Evolutionary conservation across 2,329 filamentous ascomycete species (phyloP), one percentile per base, ranked within the genome.

Genomic region (Talaromyces sp.): DNA sequence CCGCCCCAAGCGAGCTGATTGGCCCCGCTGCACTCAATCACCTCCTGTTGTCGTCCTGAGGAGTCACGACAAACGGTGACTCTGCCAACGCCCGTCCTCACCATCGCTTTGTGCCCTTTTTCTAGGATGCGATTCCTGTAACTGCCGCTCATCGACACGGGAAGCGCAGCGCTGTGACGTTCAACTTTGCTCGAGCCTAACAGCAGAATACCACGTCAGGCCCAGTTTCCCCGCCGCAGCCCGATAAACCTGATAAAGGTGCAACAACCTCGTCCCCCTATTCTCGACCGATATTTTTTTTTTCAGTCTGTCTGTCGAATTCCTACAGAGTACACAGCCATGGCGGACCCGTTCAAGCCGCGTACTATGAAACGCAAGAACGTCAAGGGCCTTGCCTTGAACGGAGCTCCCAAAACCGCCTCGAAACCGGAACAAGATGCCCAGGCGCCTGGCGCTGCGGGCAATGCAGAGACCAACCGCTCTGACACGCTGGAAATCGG

Each of bases 311-410:
- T 28, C 28, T 19, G 25, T 30, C 36, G 11, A 36, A 4, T 4
- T 36, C 1, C 3, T 33, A 7, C 58, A 22, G 69, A 56, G 57
- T 57, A 62, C 54, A 42, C 58, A 57, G 55, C 67, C 66, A 87
- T 87, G 82, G 81, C 82, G 66, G 84, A 88, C 72, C 77, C 79
- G 59, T 87, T 88, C 77, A 84, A 86, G 74, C 81, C 84, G 61
- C 82, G 85, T 74, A 96, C 95, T 64, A 90, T 99, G 88, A 98
- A 97, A 88, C 89, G 93, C 83, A 97, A 98, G 86, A 99, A 99
- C 76, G 90, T 96, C 77, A 98, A 98, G 81, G 93, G 93, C 42
- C 88, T 99, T 57, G 93, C 92, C 67, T 83, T 99, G 73, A 93
- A 87, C 71, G 88, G 91, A 56, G 87, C 89, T 54, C 88, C 91